phyloP scores from a whole-genome alignment of 345 rosid genomes.

The Linum lewisii region DNA sequence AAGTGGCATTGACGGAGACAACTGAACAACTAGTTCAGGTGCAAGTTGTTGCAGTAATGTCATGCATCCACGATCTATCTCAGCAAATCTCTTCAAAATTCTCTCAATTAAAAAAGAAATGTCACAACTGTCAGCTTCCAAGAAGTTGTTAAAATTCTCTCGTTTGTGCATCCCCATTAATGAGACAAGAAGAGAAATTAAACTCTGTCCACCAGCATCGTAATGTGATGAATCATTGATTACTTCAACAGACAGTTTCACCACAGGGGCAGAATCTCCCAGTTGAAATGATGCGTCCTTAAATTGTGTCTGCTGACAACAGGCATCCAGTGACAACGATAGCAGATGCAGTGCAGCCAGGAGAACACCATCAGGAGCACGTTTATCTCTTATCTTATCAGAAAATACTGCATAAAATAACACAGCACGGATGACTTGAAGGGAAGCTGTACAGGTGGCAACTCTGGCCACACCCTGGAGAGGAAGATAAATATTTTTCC shows the following conservation, averaged over 20 bases:
- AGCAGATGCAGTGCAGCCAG: slow-evolving; percentile 70
- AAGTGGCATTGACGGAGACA: slow-evolving; percentile 22
- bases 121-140: slow-evolving; percentile 58
- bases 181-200: slow-evolving; percentile 82
- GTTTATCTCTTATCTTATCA: slow-evolving; percentile 49
- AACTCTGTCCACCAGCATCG: slow-evolving; percentile 50
- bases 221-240: slow-evolving; percentile 35
- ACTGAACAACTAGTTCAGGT: slow-evolving; percentile 57
- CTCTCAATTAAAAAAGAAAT: slow-evolving; percentile 65
- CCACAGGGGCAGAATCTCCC: slow-evolving; percentile 36
- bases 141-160: slow-evolving; percentile 31
- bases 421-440: slow-evolving; percentile 60
- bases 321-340: slow-evolving; percentile 62
- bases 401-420: slow-evolving; percentile 64
- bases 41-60: slow-evolving; percentile 59
- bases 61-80: slow-evolving; percentile 57
- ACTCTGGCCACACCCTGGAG: slow-evolving; percentile 55
- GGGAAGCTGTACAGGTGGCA: slow-evolving; percentile 63
- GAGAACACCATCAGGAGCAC: slow-evolving; percentile 72
- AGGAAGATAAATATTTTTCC: slow-evolving; percentile 74
- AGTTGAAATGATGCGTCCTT: slow-evolving; percentile 17
- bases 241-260: slow-evolving; percentile 59
- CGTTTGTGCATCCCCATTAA: slow-evolving; percentile 57
- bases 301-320: slow-evolving; percentile 43
- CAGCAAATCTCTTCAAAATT: slow-evolving; percentile 68